Evolutionary conservation across 139 green algal genomes (phyloP).

Genomic region (Yamagishiella unicocca): DNA sequence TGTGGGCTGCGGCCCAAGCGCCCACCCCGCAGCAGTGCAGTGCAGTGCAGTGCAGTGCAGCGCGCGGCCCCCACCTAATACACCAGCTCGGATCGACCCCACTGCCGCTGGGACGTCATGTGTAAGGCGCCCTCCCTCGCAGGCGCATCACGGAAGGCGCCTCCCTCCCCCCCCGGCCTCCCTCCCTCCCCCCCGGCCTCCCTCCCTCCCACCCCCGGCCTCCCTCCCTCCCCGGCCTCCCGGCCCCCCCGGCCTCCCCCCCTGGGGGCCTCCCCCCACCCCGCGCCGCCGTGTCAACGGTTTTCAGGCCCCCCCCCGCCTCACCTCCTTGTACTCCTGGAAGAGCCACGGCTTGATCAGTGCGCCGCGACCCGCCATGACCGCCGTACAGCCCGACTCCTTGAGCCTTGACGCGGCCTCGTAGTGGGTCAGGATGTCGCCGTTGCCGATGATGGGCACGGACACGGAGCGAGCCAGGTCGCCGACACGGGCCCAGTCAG

Average conservation of each 20-base stretch:
- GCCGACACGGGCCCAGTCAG: constrained; percentile 82
- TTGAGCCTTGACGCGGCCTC: constrained; percentile 74
- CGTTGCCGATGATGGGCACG: constrained; percentile 92
- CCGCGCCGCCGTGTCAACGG: neutral
- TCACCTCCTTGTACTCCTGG: constrained; percentile 76
- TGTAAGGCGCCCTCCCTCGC: no score
- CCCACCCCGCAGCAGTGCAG: no score
- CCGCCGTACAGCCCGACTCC: constrained; percentile 36
- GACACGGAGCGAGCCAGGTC: constrained; percentile 45
- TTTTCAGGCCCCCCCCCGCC: neutral
- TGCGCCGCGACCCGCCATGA: constrained; percentile 80
- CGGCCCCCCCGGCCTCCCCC: neutral
- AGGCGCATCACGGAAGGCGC: no score
- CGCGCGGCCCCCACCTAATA: no score
- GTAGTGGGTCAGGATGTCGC: constrained; percentile 88
- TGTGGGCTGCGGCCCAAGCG: no score
- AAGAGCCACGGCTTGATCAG: constrained; percentile 93
- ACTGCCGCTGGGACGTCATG: no score
- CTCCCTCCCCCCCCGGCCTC: no score
- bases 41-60: no score
- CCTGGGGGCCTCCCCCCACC: no score
- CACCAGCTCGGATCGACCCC: no score
- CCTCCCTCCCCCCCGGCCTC: neutral
- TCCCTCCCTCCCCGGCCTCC: neutral
- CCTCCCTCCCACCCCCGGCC: neutral